Conservation (phyloP, 805 yeast genomes). For the Cyberlindnera euphorbiiphila region DNA sequence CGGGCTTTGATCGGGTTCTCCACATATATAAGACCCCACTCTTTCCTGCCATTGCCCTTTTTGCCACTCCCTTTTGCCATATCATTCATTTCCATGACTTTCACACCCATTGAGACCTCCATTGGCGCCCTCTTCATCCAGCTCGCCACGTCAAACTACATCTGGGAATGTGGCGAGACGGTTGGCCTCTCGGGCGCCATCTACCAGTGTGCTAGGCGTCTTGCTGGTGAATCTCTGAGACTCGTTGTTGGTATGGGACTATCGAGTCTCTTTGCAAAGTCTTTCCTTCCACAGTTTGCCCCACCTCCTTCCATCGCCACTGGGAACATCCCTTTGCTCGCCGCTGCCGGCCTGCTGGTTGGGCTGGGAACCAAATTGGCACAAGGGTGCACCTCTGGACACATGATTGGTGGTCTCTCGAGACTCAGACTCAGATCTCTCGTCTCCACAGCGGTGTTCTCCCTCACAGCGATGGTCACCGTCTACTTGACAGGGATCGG, state of each 20-base stretch:
- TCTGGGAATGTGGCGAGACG: constrained; percentile 36
- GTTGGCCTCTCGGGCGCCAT: constrained; percentile 46
- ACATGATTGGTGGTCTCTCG: constrained; percentile 48
- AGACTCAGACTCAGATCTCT: constrained; percentile 41
- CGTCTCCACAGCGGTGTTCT: constrained; percentile 40
- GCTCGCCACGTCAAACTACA: constrained; percentile 40
- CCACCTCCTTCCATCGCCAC: constrained; percentile 21
- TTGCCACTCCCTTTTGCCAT: too few species aligned
- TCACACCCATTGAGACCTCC: constrained; percentile 41
- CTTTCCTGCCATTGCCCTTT: too few species aligned
- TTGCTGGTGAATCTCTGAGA: constrained; percentile 26
- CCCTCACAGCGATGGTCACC: constrained; percentile 31
- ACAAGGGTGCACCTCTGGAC: constrained; percentile 54
- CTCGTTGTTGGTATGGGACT: constrained; percentile 33
- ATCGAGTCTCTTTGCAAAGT: constrained; percentile 27
- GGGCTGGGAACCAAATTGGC: constrained; percentile 48
- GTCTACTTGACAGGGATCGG: constrained; percentile 10
- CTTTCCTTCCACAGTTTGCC: constrained; percentile 29
- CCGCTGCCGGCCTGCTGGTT: constrained; percentile 38
- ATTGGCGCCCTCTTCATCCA: constrained; percentile 47
- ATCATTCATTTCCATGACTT: too few species aligned
- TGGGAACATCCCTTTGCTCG: constrained; percentile 1
- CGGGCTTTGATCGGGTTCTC: too few species aligned
- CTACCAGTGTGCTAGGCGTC: constrained; percentile 30
- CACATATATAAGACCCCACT: too few species aligned